These are phyloP conservation scores for Alternaria angustiovoidea DNA, from an alignment of 2,329 filamentous ascomycete genomes.

Conservation along the genomic window DNA sequence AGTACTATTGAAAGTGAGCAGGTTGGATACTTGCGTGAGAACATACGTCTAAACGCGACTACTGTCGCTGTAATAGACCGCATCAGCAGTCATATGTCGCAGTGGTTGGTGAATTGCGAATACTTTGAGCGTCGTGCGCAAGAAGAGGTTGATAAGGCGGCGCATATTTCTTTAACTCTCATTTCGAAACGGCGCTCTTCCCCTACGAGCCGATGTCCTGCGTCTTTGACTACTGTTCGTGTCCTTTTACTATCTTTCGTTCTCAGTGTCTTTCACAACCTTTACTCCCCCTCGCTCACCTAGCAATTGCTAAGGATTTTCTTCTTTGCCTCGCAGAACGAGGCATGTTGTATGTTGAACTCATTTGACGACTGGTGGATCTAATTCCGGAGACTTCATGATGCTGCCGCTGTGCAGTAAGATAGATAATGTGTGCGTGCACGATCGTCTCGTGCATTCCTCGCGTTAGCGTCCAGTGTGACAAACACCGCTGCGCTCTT, in stretches of 20 bases:
- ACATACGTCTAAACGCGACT: too few relatives aligned
- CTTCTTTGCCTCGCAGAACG: not conserved
- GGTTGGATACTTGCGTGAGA: too few relatives aligned
- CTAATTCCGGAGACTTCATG: not conserved
- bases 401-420: not conserved
- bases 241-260: not conserved
- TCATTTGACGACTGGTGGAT: not conserved
- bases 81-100: too few relatives aligned
- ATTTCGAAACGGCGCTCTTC: not conserved
- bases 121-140: not conserved
- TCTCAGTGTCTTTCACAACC: not conserved
- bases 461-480: not conserved
- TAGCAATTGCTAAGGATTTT: not conserved
- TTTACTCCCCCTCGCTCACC: not conserved
- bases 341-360: not conserved
- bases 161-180: not conserved
- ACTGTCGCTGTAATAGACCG: too few relatives aligned
- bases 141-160: not conserved
- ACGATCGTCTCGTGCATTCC: not conserved
- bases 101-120: not conserved
- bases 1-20: constrained; percentile 6
- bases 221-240: not conserved
- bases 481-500: not conserved
- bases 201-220: not conserved
- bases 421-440: not conserved